These are phyloP conservation scores for Colletotrichum costaricense DNA, from an alignment of 2,329 filamentous ascomycete species.

Conservation along the genomic window DNA sequence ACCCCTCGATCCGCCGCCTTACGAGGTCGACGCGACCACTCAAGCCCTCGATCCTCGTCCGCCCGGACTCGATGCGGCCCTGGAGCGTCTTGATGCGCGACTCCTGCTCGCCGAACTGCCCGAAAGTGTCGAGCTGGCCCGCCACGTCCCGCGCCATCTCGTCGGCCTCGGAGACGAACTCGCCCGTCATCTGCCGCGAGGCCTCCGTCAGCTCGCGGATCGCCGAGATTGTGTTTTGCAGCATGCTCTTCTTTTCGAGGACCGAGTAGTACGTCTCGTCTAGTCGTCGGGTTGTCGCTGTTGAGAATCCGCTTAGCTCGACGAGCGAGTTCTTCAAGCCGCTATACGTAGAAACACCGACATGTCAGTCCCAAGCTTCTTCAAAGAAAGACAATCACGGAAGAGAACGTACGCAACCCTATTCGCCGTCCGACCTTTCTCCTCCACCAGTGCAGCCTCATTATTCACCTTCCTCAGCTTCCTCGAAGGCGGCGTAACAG, in stretches of 20 bases:
- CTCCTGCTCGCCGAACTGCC: conserved; percentile 74
- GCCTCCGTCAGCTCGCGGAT: conserved; percentile 75
- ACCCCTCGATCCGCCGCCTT: conserved; percentile 71
- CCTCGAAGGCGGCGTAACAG: conserved; percentile 14
- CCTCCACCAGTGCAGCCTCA: conserved; percentile 53
- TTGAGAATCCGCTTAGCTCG: conserved; percentile 69
- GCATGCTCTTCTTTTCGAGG: conserved; percentile 72
- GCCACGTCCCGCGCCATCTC: conserved; percentile 70
- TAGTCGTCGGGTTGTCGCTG: conserved; percentile 71
- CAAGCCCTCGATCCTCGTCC: conserved; percentile 68
- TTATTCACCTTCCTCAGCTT: conserved; percentile 41
- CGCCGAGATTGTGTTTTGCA: conserved; percentile 73
- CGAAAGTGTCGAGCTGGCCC: conserved; percentile 69
- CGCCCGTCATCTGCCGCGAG: conserved; percentile 66
- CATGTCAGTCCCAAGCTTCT: neutral
- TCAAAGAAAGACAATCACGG: neutral
- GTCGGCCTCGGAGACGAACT: conserved; percentile 70
- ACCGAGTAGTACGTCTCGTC: conserved; percentile 82
- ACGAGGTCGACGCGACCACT: conserved; percentile 74
- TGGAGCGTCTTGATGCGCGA: conserved; percentile 71
- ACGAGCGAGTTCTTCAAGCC: conserved; percentile 63
- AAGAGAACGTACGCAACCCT: conserved; percentile 53
- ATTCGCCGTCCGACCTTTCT: conserved; percentile 52
- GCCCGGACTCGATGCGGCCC: conserved; percentile 68
- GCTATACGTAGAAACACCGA: conserved; percentile 44